Evolutionary conservation across 805 yeast species (phyloP), one percentile per base, ranked within the genome.

Genomic region (Metschnikowia anglica): DNA sequence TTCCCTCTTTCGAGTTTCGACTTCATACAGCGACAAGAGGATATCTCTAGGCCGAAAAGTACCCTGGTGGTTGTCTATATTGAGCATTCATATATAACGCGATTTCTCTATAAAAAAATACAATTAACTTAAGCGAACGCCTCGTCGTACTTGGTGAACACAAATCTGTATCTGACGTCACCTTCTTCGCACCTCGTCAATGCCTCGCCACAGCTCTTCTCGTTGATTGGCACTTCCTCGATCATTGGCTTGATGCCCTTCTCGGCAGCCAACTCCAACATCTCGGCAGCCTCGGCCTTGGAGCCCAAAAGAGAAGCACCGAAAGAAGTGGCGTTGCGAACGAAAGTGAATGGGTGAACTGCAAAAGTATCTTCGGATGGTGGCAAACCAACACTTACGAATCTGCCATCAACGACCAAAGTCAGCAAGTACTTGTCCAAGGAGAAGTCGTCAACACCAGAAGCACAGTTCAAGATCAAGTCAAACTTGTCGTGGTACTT

Each of bases 321-420:
- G 47, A 79, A 65, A 33, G 73, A 65, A 38, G 75, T 62, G 41
- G 80, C 84, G 47, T 64, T 67, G 16, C 61, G 51, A 51, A 81
- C 64, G 64, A 80, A 79, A 20, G 77, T 62, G 58, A 70, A 66
- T 41, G 85, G 83, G 35, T 70, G 61, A 32, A 79, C 72, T 25
- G 64, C 58, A 43, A 73, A 68, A 32, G 65, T 62, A 25, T 75
- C 70, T 36, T 69, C 74, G 13, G 41, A 48, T 21, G 65, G 63
- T 41, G 91, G 88, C 55, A 83, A 69, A 42, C 91, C 91, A 43
- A 81, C 88, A 26, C 83, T 70, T 41, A 81, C 72, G 58, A 81
- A 76, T 39, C 70, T 68, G 41, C 83, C 82, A 55, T 76, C 76
- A 31, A 82, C 79, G 56, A 72, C 80, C 60, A 86, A 68, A 21